Evolutionary conservation across 140 eudicot genomes (phyloP).

Genomic region (Flaveria floridana): DNA sequence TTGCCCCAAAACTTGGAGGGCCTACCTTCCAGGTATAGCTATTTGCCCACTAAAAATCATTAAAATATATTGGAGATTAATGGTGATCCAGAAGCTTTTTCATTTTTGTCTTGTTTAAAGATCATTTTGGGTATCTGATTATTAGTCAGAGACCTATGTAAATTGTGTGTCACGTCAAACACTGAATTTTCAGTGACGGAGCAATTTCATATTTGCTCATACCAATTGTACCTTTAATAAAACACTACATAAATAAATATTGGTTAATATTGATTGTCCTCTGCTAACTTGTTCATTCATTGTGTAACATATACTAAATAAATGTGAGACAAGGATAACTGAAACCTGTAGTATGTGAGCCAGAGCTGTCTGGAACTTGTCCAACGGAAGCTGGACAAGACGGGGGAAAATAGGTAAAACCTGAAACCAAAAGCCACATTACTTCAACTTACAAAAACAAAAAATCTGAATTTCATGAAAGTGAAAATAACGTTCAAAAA

Average conservation of each 20-base stretch:
- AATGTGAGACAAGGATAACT: not conserved
- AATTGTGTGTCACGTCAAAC: not conserved
- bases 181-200: not conserved
- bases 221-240: not conserved
- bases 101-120: no score
- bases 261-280: not conserved
- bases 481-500: not conserved
- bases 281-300: not conserved
- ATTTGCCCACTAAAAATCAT: no score
- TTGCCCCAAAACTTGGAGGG: no score
- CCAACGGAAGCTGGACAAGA: constrained; percentile 83
- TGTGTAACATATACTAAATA: not conserved
- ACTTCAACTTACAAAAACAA: constrained; percentile 1
- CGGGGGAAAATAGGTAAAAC: constrained; percentile 94
- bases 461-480: constrained; percentile 2
- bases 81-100: not conserved
- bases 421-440: constrained; percentile 41
- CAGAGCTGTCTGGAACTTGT: constrained; percentile 86
- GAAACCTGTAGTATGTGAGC: constrained; percentile 90
- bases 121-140: not conserved
- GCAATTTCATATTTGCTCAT: not conserved
- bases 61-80: no score
- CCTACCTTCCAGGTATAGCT: no score
- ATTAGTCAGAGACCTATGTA: not conserved
- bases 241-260: no score